Conservation (phyloP, 129 eudicot genomes). For the Daucus carota region DH1_v3.0 NC_030382.2:57381001-57381500, state of each 20-base stretch:
- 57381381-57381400: not conserved
- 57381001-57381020: too few relatives aligned
- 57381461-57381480: not conserved
- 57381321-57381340: not conserved
- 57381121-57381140: not conserved
- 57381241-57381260: not conserved
- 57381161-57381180: not conserved
- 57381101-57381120: not conserved
- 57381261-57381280: not conserved
- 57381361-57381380: not conserved
- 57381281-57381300: not conserved
- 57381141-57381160: not conserved
- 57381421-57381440: not conserved
- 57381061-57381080: too few relatives aligned
- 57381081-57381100: not conserved
- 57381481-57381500: constrained; percentile 7
- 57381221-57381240: not conserved
- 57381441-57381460: not conserved
- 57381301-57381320: not conserved
- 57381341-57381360: not conserved
- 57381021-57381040: too few relatives aligned
- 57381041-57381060: too few relatives aligned
- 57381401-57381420: not conserved
- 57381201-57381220: not conserved
- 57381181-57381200: not conserved